phyloP scores from a whole-genome alignment of 139 green algal species.

The Penium margaritaceum region DNA sequence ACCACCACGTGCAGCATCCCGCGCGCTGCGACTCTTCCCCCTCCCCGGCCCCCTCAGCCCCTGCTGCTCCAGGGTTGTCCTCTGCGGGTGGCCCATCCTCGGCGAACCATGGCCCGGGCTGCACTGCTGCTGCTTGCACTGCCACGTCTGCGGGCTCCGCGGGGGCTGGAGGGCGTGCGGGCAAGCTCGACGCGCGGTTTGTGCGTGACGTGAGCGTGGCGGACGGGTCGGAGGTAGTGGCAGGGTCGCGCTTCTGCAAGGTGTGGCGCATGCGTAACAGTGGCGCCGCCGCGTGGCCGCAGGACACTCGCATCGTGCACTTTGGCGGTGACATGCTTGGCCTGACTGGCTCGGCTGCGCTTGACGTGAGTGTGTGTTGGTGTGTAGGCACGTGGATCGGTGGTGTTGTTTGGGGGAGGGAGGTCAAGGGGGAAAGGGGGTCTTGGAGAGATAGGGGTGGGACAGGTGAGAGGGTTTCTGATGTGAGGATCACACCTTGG shows the following conservation, averaged over 20 bases:
- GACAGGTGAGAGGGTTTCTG: too few relatives aligned
- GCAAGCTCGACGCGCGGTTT: conserved; percentile 46
- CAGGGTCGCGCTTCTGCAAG: conserved; percentile 37
- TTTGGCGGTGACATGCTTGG: conserved; percentile 14
- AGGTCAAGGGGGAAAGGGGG: too few relatives aligned
- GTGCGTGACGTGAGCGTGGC: conserved; percentile 43
- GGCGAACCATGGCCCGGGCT: background rate
- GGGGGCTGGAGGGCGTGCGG: too few relatives aligned
- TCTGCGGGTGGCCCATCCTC: background rate
- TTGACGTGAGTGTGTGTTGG: conserved; percentile 14
- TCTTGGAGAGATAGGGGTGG: too few relatives aligned
- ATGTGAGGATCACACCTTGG: too few relatives aligned
- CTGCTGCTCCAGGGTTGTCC: background rate
- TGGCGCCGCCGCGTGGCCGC: conserved; percentile 26
- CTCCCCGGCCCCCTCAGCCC: too few relatives aligned
- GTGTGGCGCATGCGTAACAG: conserved; percentile 47
- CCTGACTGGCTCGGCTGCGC: background rate
- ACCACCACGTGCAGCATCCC: too few relatives aligned
- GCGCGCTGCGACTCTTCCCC: too few relatives aligned
- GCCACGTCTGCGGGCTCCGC: conserved; percentile 3
- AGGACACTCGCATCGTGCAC: conserved; percentile 13
- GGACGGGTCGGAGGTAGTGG: conserved; percentile 37
- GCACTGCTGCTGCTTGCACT: too few relatives aligned
- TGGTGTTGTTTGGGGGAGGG: too few relatives aligned
- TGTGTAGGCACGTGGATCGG: too few relatives aligned